Base-by-base conservation (phyloP, 345 rosid species). In the Eucalyptus pauciflora region DNA sequence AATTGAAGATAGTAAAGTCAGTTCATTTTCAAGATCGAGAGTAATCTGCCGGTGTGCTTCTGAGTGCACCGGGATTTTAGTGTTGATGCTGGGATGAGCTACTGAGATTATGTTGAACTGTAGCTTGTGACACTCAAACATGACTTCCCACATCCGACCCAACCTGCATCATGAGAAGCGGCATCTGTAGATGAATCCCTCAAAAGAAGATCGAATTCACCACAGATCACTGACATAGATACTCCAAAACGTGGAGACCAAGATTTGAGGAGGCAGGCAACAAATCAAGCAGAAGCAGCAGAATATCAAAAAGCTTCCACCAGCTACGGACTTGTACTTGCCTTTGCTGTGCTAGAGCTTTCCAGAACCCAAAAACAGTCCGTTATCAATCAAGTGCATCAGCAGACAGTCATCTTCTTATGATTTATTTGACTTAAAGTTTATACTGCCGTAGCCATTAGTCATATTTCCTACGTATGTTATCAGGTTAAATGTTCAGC, bases 81-180 rank as follows among this genome's bases (percentile, higher is more conserved):
- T 91, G 89, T 87, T 93, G 87, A 92, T 89, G 37, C 86, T 88
- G 91, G 88, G 89, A 93, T 88, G 91, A 81, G 98, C 96, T 7
- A 92, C 89, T 5, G 96, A 88, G 86, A 97, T 95, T 50, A 95
- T 91, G 69, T 89, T 91, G 91, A 90, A 91, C 93, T 98, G 99
- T 87, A 89, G 96, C 93, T 90, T 95, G 92, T 98, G 99, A 93
- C 98, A 98, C 91, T 97, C 97, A 54, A 87, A 90, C 99, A 97
- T 98, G 83, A 92, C 98, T 89, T 94, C 95, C 99, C 99, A 98
- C 99, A 97, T 97, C 88, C 96, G 95, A 90, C 96, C 94, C 89
- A 98, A 91, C 96, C 99, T 98, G 95, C 62, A 88, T 50, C 20
- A 86, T 22, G 37, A 62, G 86, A 54, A n/a, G 67, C 29, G 1